Percentiles rank a stretch among this genome's conserved stretches.
These are phyloP conservation scores for Nitzschia sp. DNA, from an alignment of 108 stramenopile species.

Conservation along the genomic window DNA sequence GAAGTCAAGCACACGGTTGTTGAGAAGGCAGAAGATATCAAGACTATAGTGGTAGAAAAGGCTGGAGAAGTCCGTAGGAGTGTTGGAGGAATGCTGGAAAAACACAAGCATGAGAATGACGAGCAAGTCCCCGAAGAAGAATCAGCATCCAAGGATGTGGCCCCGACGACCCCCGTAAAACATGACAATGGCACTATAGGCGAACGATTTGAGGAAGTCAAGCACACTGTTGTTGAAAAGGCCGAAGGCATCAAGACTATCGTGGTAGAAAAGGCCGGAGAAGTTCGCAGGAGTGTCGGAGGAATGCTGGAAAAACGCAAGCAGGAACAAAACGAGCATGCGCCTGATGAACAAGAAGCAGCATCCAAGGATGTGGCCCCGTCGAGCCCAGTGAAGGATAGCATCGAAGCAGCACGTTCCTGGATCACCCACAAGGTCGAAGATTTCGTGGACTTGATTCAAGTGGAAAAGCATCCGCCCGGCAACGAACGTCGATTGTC, in stretches of 20 bases:
- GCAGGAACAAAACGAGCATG: not conserved
- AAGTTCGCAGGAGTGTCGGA: not conserved
- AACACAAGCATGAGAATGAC: not conserved
- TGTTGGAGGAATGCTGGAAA: not conserved
- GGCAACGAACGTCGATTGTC: not conserved
- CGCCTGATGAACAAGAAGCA: not conserved
- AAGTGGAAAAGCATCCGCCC: not conserved
- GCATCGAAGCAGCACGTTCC: not conserved
- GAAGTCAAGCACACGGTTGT: not conserved
- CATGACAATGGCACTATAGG: not conserved
- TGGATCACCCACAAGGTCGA: slow-evolving; percentile 3
- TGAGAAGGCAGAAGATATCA: slow-evolving; percentile 1
- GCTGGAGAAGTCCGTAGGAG: not conserved
- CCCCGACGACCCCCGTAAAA: not conserved
- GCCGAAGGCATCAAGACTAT: not conserved
- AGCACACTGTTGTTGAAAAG: not conserved
- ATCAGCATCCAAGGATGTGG: not conserved
- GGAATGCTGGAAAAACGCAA: not conserved
- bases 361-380: not conserved
- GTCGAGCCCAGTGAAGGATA: not conserved
- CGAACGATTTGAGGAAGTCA: not conserved
- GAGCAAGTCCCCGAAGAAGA: not conserved
- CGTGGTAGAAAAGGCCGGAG: not conserved
- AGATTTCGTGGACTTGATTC: not conserved
- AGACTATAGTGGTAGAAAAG: not conserved